Evolutionary conservation across 305 asterid species (phyloP), one percentile per base, ranked within the genome.

Genomic region (Fraxinus velutina): DNA sequence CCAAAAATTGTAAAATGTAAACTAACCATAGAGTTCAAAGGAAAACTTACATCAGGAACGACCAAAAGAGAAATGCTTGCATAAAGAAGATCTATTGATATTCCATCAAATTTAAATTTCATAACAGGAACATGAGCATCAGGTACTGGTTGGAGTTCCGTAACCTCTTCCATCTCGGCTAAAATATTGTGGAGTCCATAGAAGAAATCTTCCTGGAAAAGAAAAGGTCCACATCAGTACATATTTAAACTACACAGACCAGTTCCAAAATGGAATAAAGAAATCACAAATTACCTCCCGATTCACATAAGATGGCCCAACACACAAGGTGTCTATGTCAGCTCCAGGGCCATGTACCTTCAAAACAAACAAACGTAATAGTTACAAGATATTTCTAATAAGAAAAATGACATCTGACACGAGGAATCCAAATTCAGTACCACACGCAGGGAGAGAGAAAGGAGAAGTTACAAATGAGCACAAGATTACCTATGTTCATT

Each of bases 271-370:
- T 39, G 33, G 17, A 79, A 76, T 30, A 21, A 9, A 3, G 22
- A 34, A 70, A 24, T 12, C 60, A 32, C 17, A 74, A 34, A 6
- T 64, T 81, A 94, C 99, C 97, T 94, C 94, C 76, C 98, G 89
- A 84, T 81, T 92, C 85, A 94, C 91, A 78, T 96, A 96, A 24
- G 97, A 90, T 70, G 99, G 99, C 73, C 99, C 99, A 73, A 96
- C 82, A 87, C 99, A 96, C 83, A 96, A 84, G 7, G 99, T 90
- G 80, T 96, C 99, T 50, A 96, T 91, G 82, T 93, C 99, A 52
- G 98, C 92, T 81, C 95, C 99, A 87, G 99, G 99, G 60, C 97
- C 97, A 85, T 94, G 97, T 68, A 96, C 99, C 98, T 96, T 82
- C 19, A 68, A 68, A 68, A 68, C 17, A 12, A 30, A 68, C 21